phyloP scores from a whole-genome alignment of 225 moss, liverwort and hornwort species.

The Bryoerythrophyllum caledonicum region DNA sequence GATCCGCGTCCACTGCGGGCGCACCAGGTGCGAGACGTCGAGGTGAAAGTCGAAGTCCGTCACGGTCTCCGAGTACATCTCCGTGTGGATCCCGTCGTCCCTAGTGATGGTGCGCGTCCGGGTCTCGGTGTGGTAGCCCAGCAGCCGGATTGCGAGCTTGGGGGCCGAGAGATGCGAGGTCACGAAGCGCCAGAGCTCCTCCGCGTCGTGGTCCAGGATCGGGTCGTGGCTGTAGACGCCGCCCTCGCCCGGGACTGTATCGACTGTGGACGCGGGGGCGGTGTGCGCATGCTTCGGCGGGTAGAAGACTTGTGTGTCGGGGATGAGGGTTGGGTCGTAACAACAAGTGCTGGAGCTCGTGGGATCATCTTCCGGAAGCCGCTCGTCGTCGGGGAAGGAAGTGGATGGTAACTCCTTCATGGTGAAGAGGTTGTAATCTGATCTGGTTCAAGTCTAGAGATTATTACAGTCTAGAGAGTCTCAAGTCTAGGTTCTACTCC shows the following conservation, averaged over 20 bases:
- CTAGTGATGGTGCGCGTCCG: too few species aligned
- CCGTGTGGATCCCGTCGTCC: not conserved
- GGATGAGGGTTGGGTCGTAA: not conserved
- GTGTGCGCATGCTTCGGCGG: not conserved
- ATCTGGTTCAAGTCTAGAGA: too few species aligned
- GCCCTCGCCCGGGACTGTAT: not conserved
- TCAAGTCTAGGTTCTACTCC: not conserved
- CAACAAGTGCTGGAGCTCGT: not conserved
- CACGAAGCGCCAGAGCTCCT: slow-evolving; percentile 20
- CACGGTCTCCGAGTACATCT: not conserved
- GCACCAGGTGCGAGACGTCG: not conserved
- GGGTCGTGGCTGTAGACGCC: not conserved
- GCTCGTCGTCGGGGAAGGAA: not conserved
- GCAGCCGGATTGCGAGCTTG: not conserved
- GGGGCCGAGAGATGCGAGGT: not conserved
- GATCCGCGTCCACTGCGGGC: not conserved
- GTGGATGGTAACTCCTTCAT: not conserved
- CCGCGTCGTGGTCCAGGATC: slow-evolving; percentile 15
- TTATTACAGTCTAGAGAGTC: not conserved
- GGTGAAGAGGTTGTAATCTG: too few species aligned
- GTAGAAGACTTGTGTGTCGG: not conserved
- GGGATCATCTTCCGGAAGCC: not conserved
- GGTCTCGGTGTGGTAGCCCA: not conserved
- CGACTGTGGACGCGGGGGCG: not conserved
- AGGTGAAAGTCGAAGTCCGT: slow-evolving; percentile 8